phyloP scores from a whole-genome alignment of 257 asterid species.

The Gardenia jasminoides region DNA sequence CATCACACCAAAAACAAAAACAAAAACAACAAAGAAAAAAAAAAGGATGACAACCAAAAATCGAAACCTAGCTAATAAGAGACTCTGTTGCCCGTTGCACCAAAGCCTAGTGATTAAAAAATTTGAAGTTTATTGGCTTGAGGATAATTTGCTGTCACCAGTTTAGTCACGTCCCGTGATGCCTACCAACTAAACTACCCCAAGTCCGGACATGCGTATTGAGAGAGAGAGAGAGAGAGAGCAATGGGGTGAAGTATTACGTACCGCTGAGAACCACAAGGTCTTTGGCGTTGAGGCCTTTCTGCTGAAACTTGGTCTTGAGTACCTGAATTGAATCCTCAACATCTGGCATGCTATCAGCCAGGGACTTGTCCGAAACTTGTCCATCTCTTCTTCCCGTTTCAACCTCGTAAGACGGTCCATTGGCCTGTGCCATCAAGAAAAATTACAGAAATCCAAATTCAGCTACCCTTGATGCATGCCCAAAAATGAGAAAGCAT shows the following conservation, averaged over 20 bases:
- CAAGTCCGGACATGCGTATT: slow-evolving; percentile 30
- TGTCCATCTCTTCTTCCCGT: slow-evolving; percentile 75
- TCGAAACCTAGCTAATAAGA: no score
- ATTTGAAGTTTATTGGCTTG: not conserved
- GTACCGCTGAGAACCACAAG: slow-evolving; percentile 71
- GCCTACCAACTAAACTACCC: slow-evolving; percentile 34
- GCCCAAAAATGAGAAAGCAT: no score
- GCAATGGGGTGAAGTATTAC: not conserved
- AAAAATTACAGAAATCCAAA: not conserved
- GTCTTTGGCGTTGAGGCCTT: slow-evolving; percentile 61
- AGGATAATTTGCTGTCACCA: not conserved
- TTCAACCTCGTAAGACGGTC: slow-evolving; percentile 64
- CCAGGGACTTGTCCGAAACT: slow-evolving; percentile 44
- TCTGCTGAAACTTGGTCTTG: slow-evolving; percentile 50
- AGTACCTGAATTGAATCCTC: slow-evolving; percentile 49
- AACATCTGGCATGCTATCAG: slow-evolving; percentile 69
- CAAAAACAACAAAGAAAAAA: no score
- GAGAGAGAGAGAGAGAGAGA: slow-evolving; percentile 15
- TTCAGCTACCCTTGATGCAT: not conserved
- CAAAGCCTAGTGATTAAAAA: no score
- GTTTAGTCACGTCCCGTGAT: slow-evolving; percentile 9
- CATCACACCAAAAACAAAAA: no score
- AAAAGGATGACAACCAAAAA: no score
- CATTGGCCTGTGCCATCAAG: slow-evolving; percentile 44
- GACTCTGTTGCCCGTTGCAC: no score